These are phyloP conservation scores for Saururus chinensis DNA, from an alignment of 164 flowering plant genomes.

Conservation along the genomic window DNA sequence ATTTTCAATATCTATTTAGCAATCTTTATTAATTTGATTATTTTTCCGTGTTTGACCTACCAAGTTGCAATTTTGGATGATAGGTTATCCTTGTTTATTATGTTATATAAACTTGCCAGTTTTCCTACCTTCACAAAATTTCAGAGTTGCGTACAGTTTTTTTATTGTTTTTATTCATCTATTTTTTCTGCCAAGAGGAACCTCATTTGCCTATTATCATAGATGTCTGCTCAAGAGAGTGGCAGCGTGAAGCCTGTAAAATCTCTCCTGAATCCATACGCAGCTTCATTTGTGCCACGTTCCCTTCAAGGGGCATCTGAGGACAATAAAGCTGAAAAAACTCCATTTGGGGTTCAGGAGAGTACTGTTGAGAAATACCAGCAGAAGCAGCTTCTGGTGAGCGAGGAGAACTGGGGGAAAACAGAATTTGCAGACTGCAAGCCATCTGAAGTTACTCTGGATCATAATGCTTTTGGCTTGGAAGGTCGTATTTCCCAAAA, in stretches of 20 bases:
- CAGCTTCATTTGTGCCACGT: constrained; percentile 35
- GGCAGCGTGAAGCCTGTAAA: constrained; percentile 10
- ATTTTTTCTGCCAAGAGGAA: background rate
- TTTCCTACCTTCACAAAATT: no score
- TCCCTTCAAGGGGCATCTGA: constrained; percentile 10
- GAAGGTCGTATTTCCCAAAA: background rate
- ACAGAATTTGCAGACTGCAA: background rate
- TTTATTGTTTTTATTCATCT: no score
- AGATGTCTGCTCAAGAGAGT: background rate
- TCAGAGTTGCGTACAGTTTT: no score
- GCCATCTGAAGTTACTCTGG: background rate
- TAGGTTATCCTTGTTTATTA: no score
- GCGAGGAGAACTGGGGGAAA: background rate
- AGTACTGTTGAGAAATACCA: background rate
- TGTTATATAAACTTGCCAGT: no score
- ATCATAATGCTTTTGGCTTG: background rate
- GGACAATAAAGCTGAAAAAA: background rate
- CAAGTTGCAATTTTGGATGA: no score
- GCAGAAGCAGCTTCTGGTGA: background rate
- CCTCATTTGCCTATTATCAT: background rate
- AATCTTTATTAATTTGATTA: no score
- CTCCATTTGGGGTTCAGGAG: constrained; percentile 3
- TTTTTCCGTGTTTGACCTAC: no score
- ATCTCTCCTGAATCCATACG: constrained; percentile 24
- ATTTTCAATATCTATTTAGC: no score